Evolutionary conservation across 805 yeast genomes (phyloP).

Genomic region (Nakazawaea ernobii): DNA sequence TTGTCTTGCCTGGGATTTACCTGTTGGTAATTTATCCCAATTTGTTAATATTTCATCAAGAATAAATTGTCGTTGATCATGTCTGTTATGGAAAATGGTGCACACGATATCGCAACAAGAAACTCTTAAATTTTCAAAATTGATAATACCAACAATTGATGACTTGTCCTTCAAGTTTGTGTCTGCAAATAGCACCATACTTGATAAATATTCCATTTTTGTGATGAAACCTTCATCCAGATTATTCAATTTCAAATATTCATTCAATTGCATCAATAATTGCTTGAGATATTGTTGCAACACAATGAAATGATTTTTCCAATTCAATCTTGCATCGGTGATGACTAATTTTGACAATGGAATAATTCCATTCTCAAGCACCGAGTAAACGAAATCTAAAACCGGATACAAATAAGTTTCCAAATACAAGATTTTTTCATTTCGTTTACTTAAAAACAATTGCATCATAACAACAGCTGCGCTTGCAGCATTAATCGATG

Average conservation of each 20-base stretch:
- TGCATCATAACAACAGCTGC: conserved; percentile 33
- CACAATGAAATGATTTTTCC: not conserved
- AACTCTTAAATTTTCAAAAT: conserved; percentile 24
- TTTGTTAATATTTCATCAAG: conserved; percentile 53
- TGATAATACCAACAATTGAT: conserved; percentile 16
- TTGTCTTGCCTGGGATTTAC: conserved; percentile 38
- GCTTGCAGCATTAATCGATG: conserved; percentile 22
- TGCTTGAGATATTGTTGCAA: conserved; percentile 9
- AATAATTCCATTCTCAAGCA: conserved; percentile 26
- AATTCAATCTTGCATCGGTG: not conserved
- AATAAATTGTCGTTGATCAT: conserved; percentile 54
- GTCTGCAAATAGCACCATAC: conserved; percentile 36
- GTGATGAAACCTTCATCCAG: conserved; percentile 51
- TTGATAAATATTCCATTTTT: conserved; percentile 49
- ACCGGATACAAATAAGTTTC: conserved; percentile 38
- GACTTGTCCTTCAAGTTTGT: conserved; percentile 18
- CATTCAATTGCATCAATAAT: conserved; percentile 15
- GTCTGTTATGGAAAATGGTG: conserved; percentile 32
- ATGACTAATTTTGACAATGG: conserved; percentile 12
- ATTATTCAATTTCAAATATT: conserved; percentile 12
- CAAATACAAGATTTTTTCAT: conserved; percentile 38
- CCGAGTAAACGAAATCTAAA: conserved; percentile 31
- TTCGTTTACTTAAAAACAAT: conserved; percentile 33
- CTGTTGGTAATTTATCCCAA: conserved; percentile 42
- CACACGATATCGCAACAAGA: conserved; percentile 25